Base-by-base conservation (phyloP, 305 asterid species). In the Salvia sclarea region DNA sequence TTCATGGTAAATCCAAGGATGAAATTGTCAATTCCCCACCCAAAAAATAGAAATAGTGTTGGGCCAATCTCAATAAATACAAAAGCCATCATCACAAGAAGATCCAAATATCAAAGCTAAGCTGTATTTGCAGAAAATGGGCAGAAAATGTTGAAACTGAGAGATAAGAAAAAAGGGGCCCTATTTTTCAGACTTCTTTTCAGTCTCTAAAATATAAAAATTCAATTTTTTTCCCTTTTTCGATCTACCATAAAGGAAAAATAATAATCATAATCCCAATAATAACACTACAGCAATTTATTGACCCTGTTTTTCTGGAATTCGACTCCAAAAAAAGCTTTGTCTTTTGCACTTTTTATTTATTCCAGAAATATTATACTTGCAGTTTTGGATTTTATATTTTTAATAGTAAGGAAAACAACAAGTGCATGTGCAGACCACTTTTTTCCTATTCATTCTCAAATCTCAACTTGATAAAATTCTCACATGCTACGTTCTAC, bases 71-170 rank as follows among this genome's bases (percentile, higher is more conserved):
- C 41, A 68, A 64, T 68, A 21, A 59, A 41, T 37, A 66, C 48
- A 62, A 68, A 57, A 22, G 28, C 48, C 69, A 73, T 58, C 41
- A 64, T 66, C 63, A 54, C 47, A 70, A 74, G 59, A 58, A 61
- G 58, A 66, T 74, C 77, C 75, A 74, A 66, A 66, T 66, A 71
- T 73, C 68, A 65, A 74, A 70, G 61, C 64, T 57, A 67, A 68
- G 72, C 75, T 73, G 79, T 64, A 59, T 20, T 62, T 64, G 63
- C 75, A 59, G 67, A 64, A 70, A 48, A 66, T 68, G 74, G 41
- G 68, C 64, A 75, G 80, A 68, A 61, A 72, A 61, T 72, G 78
- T 62, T 75, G 77, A 79, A 75, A 68, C 76, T 79, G 71, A 71
- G 75, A 66, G 44, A 69, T 9, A 38, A 52, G 44, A 33, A 61